Percentiles rank a stretch among this genome's conserved stretches.
Conservation (phyloP, 805 yeast species). For the Yarrowia sp. region DNA sequence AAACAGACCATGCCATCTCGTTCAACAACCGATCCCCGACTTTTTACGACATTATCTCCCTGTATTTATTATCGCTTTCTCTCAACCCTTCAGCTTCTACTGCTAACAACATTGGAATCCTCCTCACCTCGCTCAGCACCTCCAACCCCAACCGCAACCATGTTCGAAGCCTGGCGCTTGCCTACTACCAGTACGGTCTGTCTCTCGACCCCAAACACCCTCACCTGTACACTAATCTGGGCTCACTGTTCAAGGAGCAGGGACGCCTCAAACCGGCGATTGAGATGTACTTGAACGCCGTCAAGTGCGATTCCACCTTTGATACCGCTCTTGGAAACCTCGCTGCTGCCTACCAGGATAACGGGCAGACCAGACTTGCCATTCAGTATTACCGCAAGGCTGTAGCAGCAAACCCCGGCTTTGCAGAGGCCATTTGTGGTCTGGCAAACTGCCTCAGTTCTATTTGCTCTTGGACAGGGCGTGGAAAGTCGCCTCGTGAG, state of each 20-base stretch:
- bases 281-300: conserved; percentile 37
- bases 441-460: conserved; percentile 37
- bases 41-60: conserved; percentile 34
- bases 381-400: conserved; percentile 37
- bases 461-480: conserved; percentile 38
- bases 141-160: neutral
- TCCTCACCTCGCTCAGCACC: conserved; percentile 32
- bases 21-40: conserved; percentile 32
- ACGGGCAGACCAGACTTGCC: conserved; percentile 37
- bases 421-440: conserved; percentile 39
- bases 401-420: conserved; percentile 35
- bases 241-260: conserved; percentile 38
- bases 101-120: conserved; percentile 39
- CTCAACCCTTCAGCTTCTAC: conserved; percentile 38
- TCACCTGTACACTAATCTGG: conserved; percentile 39
- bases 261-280: conserved; percentile 36
- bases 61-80: conserved; percentile 37
- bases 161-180: conserved; percentile 33
- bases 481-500: conserved; percentile 37
- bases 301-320: conserved; percentile 36
- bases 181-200: conserved; percentile 37
- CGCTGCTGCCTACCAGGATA: conserved; percentile 39
- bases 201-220: conserved; percentile 39
- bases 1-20: neutral
- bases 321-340: conserved; percentile 39